These are phyloP conservation scores for Vitis hybrid DNA, from an alignment of 177 flowering plant species.

Conservation along the genomic window DNA sequence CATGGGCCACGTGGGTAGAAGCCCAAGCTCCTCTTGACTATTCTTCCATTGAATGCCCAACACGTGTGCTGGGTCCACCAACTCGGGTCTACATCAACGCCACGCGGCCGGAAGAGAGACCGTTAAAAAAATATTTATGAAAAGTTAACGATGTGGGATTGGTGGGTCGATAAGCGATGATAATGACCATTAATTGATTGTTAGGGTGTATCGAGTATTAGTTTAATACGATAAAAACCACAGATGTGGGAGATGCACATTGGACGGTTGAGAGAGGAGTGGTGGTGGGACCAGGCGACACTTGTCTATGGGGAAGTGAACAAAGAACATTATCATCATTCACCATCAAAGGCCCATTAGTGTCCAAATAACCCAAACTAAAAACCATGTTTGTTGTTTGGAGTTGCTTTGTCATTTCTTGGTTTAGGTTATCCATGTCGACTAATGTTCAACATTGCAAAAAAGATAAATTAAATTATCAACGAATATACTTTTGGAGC, in stretches of 20 bases:
- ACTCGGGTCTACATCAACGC: not conserved
- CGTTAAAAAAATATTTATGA: not conserved
- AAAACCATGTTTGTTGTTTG: too few species aligned
- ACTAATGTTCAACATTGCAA: too few species aligned
- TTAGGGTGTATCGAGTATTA: not conserved
- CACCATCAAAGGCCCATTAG: not conserved
- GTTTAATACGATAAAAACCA: slow-evolving; percentile 1
- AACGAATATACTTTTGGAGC: too few species aligned
- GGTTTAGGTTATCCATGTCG: too few species aligned
- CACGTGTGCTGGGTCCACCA: slow-evolving; percentile 11
- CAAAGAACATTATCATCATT: slow-evolving; percentile 9
- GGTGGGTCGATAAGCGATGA: not conserved
- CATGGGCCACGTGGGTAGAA: slow-evolving; percentile 17
- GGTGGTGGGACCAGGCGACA: slow-evolving; percentile 11
- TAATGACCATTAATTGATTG: slow-evolving; percentile 14
- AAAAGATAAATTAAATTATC: too few species aligned
- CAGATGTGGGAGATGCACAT: slow-evolving; percentile 15
- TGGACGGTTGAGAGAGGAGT: slow-evolving; percentile 17
- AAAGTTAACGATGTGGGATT: not conserved
- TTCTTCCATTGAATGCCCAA: not conserved
- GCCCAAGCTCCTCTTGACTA: not conserved
- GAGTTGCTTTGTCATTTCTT: too few species aligned
- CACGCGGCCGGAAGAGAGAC: slow-evolving; percentile 15
- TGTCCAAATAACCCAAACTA: too few species aligned
- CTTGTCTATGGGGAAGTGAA: slow-evolving; percentile 1